Percentiles rank a stretch among this genome's conserved stretches.
Evolutionary conservation across 2,329 filamentous ascomycete genomes (phyloP).

Genomic region (Hortaea werneckii): DNA sequence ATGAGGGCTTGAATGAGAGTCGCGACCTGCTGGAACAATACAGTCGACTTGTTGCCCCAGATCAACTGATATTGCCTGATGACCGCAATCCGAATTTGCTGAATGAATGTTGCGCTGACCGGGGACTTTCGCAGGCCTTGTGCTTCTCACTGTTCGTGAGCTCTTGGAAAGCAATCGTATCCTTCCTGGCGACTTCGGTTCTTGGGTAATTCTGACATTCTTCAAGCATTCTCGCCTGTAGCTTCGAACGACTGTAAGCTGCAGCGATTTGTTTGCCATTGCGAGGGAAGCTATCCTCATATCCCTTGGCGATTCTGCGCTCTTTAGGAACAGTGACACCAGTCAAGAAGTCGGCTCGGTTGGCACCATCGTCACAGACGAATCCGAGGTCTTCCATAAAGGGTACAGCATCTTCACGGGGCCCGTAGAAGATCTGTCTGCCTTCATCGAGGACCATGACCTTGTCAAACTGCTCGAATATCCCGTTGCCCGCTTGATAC

Average conservation of each 20-base stretch:
- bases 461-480: constrained; percentile 61
- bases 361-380: constrained; percentile 50
- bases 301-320: constrained; percentile 34
- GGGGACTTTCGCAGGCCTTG: constrained; percentile 55
- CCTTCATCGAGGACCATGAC: constrained; percentile 58
- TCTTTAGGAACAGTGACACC: constrained; percentile 50
- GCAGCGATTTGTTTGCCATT: constrained; percentile 35
- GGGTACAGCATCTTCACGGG: constrained; percentile 45
- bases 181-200: constrained; percentile 37
- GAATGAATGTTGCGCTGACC: constrained; percentile 65
- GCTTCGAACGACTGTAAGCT: constrained; percentile 43
- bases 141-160: constrained; percentile 46
- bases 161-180: constrained; percentile 45
- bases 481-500: constrained; percentile 60
- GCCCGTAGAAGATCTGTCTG: constrained; percentile 55
- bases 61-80: constrained; percentile 71
- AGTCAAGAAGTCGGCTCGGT: constrained; percentile 55
- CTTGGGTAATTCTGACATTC: constrained; percentile 48
- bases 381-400: constrained; percentile 59
- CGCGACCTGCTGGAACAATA: constrained; percentile 55
- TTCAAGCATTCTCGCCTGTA: constrained; percentile 40
- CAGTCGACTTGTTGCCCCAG: constrained; percentile 64
- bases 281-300: constrained; percentile 35
- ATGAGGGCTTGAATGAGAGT: constrained; percentile 71
- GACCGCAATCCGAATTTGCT: constrained; percentile 71